Evolutionary conservation across 2,329 filamentous ascomycete species (phyloP), one percentile per base, ranked within the genome.

Genomic region (Paraphoma sp.): DNA sequence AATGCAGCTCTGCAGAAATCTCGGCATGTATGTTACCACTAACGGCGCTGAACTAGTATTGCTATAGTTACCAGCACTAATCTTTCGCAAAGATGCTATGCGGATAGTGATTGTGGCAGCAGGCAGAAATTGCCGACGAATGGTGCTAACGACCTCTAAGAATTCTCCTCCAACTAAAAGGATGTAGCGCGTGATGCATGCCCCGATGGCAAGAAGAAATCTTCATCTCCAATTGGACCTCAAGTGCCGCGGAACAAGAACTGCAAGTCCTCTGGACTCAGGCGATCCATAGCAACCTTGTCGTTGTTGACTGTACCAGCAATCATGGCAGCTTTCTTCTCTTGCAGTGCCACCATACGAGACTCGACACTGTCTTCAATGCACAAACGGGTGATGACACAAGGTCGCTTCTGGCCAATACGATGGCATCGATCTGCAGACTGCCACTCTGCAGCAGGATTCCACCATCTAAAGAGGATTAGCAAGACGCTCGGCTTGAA

Each of bases 371-470:
- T 96, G 74, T 99, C 95, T 75, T 99, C 94, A 60, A 99, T 97
- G 73, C 93, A 96, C 10, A 99, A 86, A 29, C 95, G 88, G 1
- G 93, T 98, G 68, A 99, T 96, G 36, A 92, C 92, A 74, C 95
- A 98, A 29, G 94, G 94, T 7, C 95, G 90, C 45, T 89, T 91
- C 80, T 99, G 95, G 31, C 95, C 95, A 66, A 98, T 99, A 53
- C 95, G 93, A 78, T 98, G 95, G 65, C 81, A 83, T 47, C 81
- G 80, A 62, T 99, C 95, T 2, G 95, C 95, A 59, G 91, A 95
- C 79, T 99, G 95, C 95, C 95, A 99, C 79, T 99, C 95, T 0
- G 94, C 94, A n/a, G 93, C 93, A n/a, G 95, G 95, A 67, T 98
- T 98, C 95, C 95, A 99, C 95, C 95, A 98, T 66, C 90, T 93